Percentiles rank a stretch among this genome's conserved stretches.
These are phyloP conservation scores for Calonectria ilicicola DNA, from an alignment of 2,329 filamentous ascomycete species.

Conservation along the genomic window DNA sequence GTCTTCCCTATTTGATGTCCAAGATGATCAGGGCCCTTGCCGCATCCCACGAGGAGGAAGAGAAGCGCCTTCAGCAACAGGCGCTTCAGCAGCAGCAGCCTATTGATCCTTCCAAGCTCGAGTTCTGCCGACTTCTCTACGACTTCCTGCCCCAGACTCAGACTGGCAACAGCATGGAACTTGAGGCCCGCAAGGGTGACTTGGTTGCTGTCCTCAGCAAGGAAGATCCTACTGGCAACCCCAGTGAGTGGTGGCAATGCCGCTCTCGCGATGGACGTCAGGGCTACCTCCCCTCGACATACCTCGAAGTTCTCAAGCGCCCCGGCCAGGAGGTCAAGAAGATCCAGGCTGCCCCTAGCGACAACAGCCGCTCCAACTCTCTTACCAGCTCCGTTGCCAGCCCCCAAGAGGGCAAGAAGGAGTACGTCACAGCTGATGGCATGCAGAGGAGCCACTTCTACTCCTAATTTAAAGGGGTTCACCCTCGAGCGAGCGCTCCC, in stretches of 20 bases:
- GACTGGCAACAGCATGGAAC: conserved; percentile 75
- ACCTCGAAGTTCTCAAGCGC: conserved; percentile 79
- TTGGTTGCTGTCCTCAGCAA: conserved; percentile 95
- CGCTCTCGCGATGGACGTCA: conserved; percentile 89
- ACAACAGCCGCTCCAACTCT: conserved; percentile 61
- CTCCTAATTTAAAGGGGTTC: conserved; percentile 52
- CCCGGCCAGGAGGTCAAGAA: conserved; percentile 64
- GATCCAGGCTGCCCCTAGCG: conserved; percentile 63
- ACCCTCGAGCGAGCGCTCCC: background rate
- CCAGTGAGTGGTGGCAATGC: conserved; percentile 98
- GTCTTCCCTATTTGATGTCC: conserved; percentile 95
- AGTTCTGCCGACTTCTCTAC: conserved; percentile 95
- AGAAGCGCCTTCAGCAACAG: conserved; percentile 66
- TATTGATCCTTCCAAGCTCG: conserved; percentile 89
- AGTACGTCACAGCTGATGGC: conserved; percentile 64
- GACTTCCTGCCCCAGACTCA: conserved; percentile 88
- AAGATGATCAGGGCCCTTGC: conserved; percentile 92
- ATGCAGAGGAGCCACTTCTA: conserved; percentile 72
- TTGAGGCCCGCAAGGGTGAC: conserved; percentile 94
- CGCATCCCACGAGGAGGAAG: conserved; percentile 85
- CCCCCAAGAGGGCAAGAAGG: conserved; percentile 59
- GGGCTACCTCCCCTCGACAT: conserved; percentile 92
- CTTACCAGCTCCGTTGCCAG: conserved; percentile 58
- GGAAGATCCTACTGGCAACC: conserved; percentile 89
- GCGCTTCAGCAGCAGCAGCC: conserved; percentile 64